Conservation (phyloP, 2,329 filamentous ascomycete genomes). For the Trichoderma simmonsii region DNA sequence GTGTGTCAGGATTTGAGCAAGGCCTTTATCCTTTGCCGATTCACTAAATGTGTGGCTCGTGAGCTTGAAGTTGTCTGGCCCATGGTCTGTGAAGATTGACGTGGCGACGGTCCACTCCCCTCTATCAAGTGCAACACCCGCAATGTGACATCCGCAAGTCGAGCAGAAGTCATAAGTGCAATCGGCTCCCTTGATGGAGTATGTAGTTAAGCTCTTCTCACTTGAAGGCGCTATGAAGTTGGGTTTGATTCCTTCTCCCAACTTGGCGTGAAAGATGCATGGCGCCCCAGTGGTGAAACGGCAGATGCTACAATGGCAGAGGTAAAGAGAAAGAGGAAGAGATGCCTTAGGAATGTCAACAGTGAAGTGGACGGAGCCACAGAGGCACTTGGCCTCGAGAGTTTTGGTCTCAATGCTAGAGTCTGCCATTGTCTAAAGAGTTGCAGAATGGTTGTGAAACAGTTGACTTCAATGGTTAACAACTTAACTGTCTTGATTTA, state of each 20-base stretch:
- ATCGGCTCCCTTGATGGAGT: slow-evolving; percentile 30
- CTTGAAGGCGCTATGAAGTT: slow-evolving; percentile 41
- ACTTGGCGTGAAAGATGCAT: slow-evolving; percentile 40
- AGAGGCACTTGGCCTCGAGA: slow-evolving; percentile 46
- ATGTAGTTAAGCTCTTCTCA: slow-evolving; percentile 36
- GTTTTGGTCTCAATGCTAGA: slow-evolving; percentile 27
- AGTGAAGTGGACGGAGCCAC: slow-evolving; percentile 42
- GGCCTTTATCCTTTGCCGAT: slow-evolving; percentile 36
- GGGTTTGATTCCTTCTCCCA: slow-evolving; percentile 36
- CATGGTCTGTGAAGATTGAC: slow-evolving; percentile 40
- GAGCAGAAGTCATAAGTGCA: slow-evolving; percentile 44
- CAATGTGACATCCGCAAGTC: slow-evolving; percentile 46
- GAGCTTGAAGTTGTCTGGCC: slow-evolving; percentile 35
- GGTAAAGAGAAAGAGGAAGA: slow-evolving; percentile 41
- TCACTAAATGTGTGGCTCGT: slow-evolving; percentile 36
- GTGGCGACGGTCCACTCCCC: slow-evolving; percentile 39
- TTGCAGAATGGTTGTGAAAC: not conserved
- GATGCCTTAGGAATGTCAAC: slow-evolving; percentile 37
- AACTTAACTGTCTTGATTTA: not conserved
- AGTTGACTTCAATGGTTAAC: slow-evolving; percentile 17
- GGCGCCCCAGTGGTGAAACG: slow-evolving; percentile 42
- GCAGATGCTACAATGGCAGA: slow-evolving; percentile 47
- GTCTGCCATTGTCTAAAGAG: not conserved
- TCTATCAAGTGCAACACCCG: slow-evolving; percentile 32
- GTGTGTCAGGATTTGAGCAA: slow-evolving; percentile 35